Evolutionary conservation across 805 yeast species (phyloP).

Genomic region (Myxozyma vanderwaltii): DNA sequence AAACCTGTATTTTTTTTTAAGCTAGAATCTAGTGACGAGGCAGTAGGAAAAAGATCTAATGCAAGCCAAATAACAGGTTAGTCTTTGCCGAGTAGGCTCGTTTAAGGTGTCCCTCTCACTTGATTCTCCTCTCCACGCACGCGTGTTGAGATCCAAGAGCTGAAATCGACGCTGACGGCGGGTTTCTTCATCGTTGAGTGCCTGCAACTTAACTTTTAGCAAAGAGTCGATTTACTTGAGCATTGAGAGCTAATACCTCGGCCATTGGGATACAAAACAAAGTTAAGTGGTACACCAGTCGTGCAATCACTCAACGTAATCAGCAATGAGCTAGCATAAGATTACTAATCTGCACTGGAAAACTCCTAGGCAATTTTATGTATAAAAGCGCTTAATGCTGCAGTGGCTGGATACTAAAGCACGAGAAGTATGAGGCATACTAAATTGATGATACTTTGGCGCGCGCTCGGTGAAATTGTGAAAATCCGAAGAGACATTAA

Average conservation of each 20-base stretch:
- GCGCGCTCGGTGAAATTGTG: too few species aligned
- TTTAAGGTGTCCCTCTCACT: constrained; percentile 38
- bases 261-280: background rate
- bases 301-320: background rate
- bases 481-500: too few species aligned
- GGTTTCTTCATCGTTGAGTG: constrained; percentile 10
- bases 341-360: background rate
- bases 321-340: background rate
- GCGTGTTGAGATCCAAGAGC: constrained; percentile 47
- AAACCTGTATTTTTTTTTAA: constrained; percentile 79
- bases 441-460: too few species aligned
- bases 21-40: constrained; percentile 59
- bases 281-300: background rate
- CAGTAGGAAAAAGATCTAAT: constrained; percentile 26
- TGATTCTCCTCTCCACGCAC: constrained; percentile 58
- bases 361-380: background rate
- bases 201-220: background rate
- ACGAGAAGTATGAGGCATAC: too few species aligned
- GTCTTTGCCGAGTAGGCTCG: too few species aligned
- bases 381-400: background rate
- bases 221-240: background rate
- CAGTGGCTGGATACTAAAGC: background rate
- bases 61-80: background rate
- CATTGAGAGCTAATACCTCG: background rate
- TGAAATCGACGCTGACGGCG: constrained; percentile 37